Evolutionary conservation across 2,329 filamentous ascomycete species (phyloP), one percentile per base, ranked within the genome.

Genomic region (Rhexocercosporidium sp.): DNA sequence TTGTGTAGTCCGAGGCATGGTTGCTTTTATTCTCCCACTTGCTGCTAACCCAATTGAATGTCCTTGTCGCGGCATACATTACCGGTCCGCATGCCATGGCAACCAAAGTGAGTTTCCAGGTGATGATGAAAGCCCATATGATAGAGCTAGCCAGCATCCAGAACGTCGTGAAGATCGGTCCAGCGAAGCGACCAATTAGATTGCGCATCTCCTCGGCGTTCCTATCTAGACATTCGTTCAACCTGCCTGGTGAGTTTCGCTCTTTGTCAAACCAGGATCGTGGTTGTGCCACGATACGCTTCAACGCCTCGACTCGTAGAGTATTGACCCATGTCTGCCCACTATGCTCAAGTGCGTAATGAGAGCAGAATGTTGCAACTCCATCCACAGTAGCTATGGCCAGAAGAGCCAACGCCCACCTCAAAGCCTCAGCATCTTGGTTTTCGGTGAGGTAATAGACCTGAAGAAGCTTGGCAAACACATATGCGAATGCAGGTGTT

Each of bases 191-290:
- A 1, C 92, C 91, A 0, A 97, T 84, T 0, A 98, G 81, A 72
- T 92, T 94, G 9, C 92, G 87, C 87, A 96, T 94, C 76, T 97
- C 93, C 76, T 98, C 94, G 0, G 91, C 92, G 73, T 93, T 92
- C 18, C 91, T 86, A 74, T 97, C 93, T 0, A 98, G 84, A 53
- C 86, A 90, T 68, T 92, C 89, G 0, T 85, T 88, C 49, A 98
- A 83, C 1, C 84, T 83, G 0, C 83, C 82, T 0, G 90, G 81
- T 0, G 85, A 87, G 77, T 96, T 92, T 39, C 83, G 82, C 1
- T 90, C 83, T 59, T 84, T 81, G 70, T 93, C 90, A 72, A 97
- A 97, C 90, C 94, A 98, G 4, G 85, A 79, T 68, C 86, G 89
- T 0, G 92, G 91, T 75, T 97, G 95, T 46, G 86, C 83, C 0